These are phyloP conservation scores for Stachybotrys elegans DNA, from an alignment of 2,329 filamentous ascomycete genomes.

Conservation along the genomic window DNA sequence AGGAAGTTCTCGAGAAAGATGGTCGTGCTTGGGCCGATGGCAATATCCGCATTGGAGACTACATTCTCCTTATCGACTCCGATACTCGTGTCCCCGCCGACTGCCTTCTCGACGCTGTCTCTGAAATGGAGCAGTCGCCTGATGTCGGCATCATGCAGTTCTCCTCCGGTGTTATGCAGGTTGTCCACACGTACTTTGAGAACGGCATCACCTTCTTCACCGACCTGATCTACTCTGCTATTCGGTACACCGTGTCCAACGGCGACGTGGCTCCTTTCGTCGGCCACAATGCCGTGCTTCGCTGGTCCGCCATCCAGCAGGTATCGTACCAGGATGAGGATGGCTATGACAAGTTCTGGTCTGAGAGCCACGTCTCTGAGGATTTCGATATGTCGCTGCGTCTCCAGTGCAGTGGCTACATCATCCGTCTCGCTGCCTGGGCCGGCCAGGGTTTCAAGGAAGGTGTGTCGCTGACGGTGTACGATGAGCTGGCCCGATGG, in stretches of 20 bases:
- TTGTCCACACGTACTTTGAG: conserved; percentile 68
- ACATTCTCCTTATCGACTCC: conserved; percentile 70
- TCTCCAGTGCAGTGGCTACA: conserved; percentile 67
- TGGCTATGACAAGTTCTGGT: conserved; percentile 76
- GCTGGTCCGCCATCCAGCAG: conserved; percentile 71
- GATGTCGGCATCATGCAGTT: conserved; percentile 77
- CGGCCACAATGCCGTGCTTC: conserved; percentile 73
- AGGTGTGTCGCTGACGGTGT: conserved; percentile 77
- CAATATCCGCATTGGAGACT: conserved; percentile 81
- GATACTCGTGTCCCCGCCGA: conserved; percentile 74
- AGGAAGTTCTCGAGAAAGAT: conserved; percentile 61
- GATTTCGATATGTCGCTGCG: conserved; percentile 80
- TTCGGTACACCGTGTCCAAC: conserved; percentile 71
- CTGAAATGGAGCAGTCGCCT: conserved; percentile 75
- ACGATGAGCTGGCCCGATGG: conserved; percentile 80
- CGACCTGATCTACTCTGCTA: conserved; percentile 71
- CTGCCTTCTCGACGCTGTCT: conserved; percentile 73
- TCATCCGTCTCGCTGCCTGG: conserved; percentile 68
- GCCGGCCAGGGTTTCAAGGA: conserved; percentile 76
- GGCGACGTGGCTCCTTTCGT: conserved; percentile 76
- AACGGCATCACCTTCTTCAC: conserved; percentile 68
- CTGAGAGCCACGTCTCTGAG: conserved; percentile 73
- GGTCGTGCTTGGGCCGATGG: conserved; percentile 76
- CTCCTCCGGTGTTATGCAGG: conserved; percentile 74
- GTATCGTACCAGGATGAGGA: conserved; percentile 66